Base-by-base conservation (phyloP, 2,329 filamentous ascomycete genomes). In the Annulohypoxylon truncatum region DNA sequence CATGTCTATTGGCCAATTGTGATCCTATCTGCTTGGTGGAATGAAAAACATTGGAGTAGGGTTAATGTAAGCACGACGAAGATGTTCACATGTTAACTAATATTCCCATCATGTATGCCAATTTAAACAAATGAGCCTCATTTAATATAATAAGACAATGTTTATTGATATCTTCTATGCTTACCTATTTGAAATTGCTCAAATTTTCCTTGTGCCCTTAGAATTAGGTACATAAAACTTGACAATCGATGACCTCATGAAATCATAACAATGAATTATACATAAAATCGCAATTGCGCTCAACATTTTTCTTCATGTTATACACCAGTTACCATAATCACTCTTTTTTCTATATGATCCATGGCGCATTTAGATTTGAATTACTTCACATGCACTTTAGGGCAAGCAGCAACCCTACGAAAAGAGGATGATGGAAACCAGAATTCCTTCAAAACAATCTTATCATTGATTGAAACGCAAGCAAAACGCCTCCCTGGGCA, bases 11-110 rank as follows among this genome's bases (percentile, higher is more conserved):
- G 83, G 81, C 87, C 87, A 0, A 60, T 79, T 20, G 79, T 78
- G 63, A 89, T 92, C 71, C 48, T 82, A 4, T 73, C 72, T 59
- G 81, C 78, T 52, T 79, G 85, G 60, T 75, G 75, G 72, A 74
- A 74, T 3, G 82, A 86, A 0, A 81, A 73, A 66, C 80, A 79
- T 61, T 92, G 90, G 90, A 89, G 85, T 66, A 81, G 89, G 65
- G 75, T 90, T 35, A 92, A 92, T 76, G 87, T 92, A 2, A 90
- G 89, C 71, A 92, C 90, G 10, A 83, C 82, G 24, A 89, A 76
- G 33, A 67, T 75, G 61, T 75, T 76, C 31, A 24, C 46, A n/a
- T 70, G 66, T 31, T 72, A 15, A 15, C 5, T 35, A 15, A 35
- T 35, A 35, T 4, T 3, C 3, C 3, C 15, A 35, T 35, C 4